phyloP scores from a whole-genome alignment of 352 stramenopile species.

The Phytophthora niederhauseri region DNA sequence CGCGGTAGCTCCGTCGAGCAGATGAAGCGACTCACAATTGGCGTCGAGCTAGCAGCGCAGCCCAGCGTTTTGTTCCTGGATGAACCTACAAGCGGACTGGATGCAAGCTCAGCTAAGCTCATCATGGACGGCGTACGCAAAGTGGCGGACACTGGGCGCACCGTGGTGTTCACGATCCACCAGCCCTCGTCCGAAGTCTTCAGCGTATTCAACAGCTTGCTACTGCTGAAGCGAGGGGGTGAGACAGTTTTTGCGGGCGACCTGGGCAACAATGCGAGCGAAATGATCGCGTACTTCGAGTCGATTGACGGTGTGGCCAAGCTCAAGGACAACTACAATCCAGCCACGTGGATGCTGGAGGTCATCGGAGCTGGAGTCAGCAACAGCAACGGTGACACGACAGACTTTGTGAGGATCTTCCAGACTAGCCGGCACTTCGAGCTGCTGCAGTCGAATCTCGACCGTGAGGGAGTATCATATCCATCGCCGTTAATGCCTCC shows the following conservation, averaged over 20 bases:
- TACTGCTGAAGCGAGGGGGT: conserved; percentile 22
- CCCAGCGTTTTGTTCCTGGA: conserved; percentile 44
- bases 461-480: too few species aligned
- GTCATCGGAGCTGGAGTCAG: conserved; percentile 51
- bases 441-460: too few species aligned
- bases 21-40: conserved; percentile 45
- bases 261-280: conserved; percentile 30
- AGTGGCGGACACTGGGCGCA: conserved; percentile 62
- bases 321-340: too few species aligned
- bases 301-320: too few species aligned
- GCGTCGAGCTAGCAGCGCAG: conserved; percentile 29
- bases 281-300: conserved; percentile 1
- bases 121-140: conserved; percentile 89
- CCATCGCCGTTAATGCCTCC: too few species aligned
- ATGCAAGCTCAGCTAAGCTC: conserved; percentile 86
- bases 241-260: too few species aligned
- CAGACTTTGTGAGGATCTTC: too few species aligned
- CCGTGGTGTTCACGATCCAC: too few species aligned
- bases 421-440: too few species aligned
- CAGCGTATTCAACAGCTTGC: conserved; percentile 28
- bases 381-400: conserved; percentile 29
- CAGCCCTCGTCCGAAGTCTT: too few species aligned
- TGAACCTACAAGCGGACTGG: conserved; percentile 85
- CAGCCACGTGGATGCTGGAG: conserved; percentile 35
- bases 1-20: conserved; percentile 32